Evolutionary conservation across 805 yeast species (phyloP).

Genomic region (Kazachstania taianensis): DNA sequence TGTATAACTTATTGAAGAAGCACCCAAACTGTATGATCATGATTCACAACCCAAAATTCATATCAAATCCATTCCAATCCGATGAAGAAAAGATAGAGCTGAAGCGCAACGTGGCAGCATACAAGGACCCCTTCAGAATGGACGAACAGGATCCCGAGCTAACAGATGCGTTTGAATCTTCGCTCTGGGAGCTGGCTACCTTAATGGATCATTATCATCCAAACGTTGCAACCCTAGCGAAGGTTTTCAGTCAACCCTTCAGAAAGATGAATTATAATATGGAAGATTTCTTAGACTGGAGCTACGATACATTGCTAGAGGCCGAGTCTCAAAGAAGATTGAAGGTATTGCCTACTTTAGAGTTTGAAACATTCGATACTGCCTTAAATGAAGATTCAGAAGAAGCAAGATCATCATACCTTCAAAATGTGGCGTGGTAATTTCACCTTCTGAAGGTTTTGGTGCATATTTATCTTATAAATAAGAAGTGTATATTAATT

Average conservation of each 20-base stretch:
- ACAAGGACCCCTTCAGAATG: conserved; percentile 57
- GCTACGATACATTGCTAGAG: conserved; percentile 54
- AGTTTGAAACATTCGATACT: conserved; percentile 40
- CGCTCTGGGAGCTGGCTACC: conserved; percentile 86
- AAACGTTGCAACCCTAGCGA: conserved; percentile 85
- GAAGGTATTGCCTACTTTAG: conserved; percentile 68
- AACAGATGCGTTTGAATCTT: conserved; percentile 73
- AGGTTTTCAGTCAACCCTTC: conserved; percentile 82
- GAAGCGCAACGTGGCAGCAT: conserved; percentile 20
- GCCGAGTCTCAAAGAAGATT: conserved; percentile 56
- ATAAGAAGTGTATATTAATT: no score
- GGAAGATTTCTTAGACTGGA: conserved; percentile 93
- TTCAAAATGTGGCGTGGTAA: conserved; percentile 23
- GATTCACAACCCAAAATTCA: conserved; percentile 44
- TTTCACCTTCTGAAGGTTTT: no score
- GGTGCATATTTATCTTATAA: no score
- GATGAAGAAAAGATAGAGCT: conserved; percentile 20
- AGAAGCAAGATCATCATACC: conserved; percentile 5
- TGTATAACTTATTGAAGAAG: conserved; percentile 77
- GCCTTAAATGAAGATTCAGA: conserved; percentile 8
- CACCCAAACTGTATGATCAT: conserved; percentile 92
- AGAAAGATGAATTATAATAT: conserved; percentile 75
- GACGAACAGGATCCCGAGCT: conserved; percentile 62
- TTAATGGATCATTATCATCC: conserved; percentile 85
- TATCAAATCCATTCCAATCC: conserved; percentile 21